These are phyloP conservation scores for Fusarium aywerte DNA, from an alignment of 2,329 filamentous ascomycete species.

Conservation along the genomic window DNA sequence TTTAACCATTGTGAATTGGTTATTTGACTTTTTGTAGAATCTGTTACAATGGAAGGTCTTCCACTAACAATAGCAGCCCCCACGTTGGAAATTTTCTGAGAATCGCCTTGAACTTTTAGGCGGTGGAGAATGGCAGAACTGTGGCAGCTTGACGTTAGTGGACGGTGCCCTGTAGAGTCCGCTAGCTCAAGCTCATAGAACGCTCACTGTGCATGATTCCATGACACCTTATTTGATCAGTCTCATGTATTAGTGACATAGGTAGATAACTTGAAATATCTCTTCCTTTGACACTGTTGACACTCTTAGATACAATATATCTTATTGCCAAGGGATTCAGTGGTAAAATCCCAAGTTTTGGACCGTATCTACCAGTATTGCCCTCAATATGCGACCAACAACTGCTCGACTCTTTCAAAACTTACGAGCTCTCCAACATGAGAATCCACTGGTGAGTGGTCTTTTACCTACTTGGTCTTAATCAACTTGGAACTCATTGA, in stretches of 20 bases:
- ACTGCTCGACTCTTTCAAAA: conserved; percentile 52
- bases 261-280: not conserved
- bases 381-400: conserved; percentile 53
- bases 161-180: conserved; percentile 18
- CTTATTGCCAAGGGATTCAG: not conserved
- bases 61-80: conserved; percentile 37
- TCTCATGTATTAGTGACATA: not conserved
- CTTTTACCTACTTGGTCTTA: not conserved
- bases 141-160: conserved; percentile 1
- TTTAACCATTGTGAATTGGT: conserved; percentile 60
- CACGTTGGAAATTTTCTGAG: conserved; percentile 52
- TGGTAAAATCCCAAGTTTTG: not conserved
- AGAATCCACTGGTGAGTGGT: conserved; percentile 79
- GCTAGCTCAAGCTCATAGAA: conserved; percentile 16
- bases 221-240: conserved; percentile 19
- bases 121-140: conserved; percentile 61
- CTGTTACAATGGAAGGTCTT: conserved; percentile 6
- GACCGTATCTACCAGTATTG: not conserved
- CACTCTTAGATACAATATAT: too few relatives aligned
- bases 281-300: not conserved
- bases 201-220: not conserved
- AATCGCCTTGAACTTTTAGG: conserved; percentile 60
- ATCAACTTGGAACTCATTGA: not conserved
- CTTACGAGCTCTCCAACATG: conserved; percentile 65
- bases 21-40: conserved; percentile 28